Conservation (phyloP, 768 basidiomycete species). For the Russula virescens region DNA sequence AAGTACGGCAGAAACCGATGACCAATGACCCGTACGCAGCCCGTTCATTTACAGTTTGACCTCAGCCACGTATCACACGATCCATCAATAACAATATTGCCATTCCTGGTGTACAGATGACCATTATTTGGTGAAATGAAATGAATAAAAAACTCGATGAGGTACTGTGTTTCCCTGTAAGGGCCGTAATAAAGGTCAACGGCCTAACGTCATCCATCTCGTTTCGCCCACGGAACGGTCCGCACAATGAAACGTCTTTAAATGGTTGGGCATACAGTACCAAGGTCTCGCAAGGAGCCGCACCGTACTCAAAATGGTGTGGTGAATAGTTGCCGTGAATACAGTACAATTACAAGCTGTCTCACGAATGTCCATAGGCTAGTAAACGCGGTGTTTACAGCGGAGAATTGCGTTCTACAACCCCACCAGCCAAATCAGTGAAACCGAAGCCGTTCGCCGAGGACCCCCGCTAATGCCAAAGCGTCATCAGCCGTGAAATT, state of each 20-base stretch:
- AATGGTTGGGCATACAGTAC: too few species aligned
- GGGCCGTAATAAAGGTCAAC: too few species aligned
- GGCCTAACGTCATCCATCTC: background rate
- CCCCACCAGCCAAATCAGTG: background rate
- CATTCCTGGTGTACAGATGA: background rate
- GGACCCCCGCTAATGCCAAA: constrained; percentile 25
- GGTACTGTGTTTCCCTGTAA: background rate
- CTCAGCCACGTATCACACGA: background rate
- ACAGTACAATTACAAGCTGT: too few species aligned
- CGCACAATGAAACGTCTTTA: background rate
- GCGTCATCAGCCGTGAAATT: constrained; percentile 29
- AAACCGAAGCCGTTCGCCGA: constrained; percentile 27
- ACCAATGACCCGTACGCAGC: too few species aligned
- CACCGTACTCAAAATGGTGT: too few species aligned
- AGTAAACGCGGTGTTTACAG: background rate
- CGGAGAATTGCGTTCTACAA: background rate
- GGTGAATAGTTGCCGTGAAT: too few species aligned
- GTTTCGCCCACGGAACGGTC: background rate
- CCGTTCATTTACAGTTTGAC: too few species aligned
- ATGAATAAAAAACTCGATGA: too few species aligned
- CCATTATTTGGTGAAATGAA: background rate
- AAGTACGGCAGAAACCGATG: too few species aligned
- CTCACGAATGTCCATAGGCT: background rate
- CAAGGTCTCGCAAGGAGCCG: too few species aligned
- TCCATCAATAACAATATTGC: background rate